Conservation (phyloP, 805 yeast species). For the Nakazawaea ernobii region DNA sequence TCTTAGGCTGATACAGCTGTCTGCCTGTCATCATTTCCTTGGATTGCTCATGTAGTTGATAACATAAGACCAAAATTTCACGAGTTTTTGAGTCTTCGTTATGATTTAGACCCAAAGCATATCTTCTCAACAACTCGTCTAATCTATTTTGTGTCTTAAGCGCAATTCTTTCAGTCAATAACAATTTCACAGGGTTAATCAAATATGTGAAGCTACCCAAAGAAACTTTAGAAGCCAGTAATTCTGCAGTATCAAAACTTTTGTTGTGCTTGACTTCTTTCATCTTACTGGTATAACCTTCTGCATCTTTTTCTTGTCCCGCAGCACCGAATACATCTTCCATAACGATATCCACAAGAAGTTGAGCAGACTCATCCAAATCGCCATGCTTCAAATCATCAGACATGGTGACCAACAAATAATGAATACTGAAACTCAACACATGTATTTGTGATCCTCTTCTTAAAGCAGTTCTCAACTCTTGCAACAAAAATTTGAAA, state of each 20-base stretch:
- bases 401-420: constrained; percentile 51
- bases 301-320: constrained; percentile 92
- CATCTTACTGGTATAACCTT: constrained; percentile 79
- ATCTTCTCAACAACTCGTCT: constrained; percentile 72
- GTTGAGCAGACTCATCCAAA: constrained; percentile 54
- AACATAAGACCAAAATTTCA: constrained; percentile 64
- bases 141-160: constrained; percentile 66
- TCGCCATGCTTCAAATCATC: constrained; percentile 57
- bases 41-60: constrained; percentile 62
- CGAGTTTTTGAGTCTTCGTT: constrained; percentile 54
- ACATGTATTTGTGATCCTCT: constrained; percentile 94
- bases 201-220: constrained; percentile 51
- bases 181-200: constrained; percentile 61
- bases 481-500: constrained; percentile 68
- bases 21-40: constrained; percentile 21
- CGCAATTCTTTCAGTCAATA: constrained; percentile 59
- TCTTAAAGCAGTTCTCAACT: constrained; percentile 69
- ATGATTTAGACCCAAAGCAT: constrained; percentile 71
- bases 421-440: constrained; percentile 81
- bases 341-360: constrained; percentile 73
- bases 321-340: constrained; percentile 90
- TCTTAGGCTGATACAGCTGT: constrained; percentile 13
- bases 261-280: constrained; percentile 87
- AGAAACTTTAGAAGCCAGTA: constrained; percentile 59
- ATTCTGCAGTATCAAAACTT: constrained; percentile 82